Evolutionary conservation across 1,139 yeast species (phyloP), one percentile per base, ranked within the genome.

Genomic region (Saccharomyces pastorianus): DNA sequence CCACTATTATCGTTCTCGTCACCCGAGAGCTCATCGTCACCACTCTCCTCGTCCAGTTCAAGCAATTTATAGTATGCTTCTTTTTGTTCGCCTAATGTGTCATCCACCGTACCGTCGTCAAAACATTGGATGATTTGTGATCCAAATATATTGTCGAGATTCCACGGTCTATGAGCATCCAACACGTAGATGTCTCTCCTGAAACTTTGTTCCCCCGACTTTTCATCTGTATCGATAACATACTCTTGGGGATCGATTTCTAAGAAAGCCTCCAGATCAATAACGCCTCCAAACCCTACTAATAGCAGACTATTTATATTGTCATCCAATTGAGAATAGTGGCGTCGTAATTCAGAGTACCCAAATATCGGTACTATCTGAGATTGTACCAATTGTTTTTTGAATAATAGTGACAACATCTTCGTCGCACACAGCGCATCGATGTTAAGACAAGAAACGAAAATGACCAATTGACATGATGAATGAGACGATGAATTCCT

Each of bases 91-190:
- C 57, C 57, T 53, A 86, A 68, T 52, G 80, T 82, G 47, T 77
- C 79, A 52, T 83, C 84, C 2, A 89, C 77, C 52, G 73, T 76
- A 0, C 96, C 96, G 67, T 93, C 99, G 65, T 93, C 98, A 57
- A 91, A 80, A 68, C 98, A 93, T 5, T 81, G 76, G 9, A 93
- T 82, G 62, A 83, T 76, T n/a, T 82, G 80, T 2, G 95, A 84
- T 2, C 96, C 96, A 76, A 88, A 91, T 52, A 93, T 68, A 68
- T 95, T 95, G 66, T 91, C 96, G 61, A 95, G 74, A 69, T 90
- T 90, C 98, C 98, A 93, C 2, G 99, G 99, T 59, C 98, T 75
- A 60, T 88, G 95, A 4, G 96, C 93, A 70, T 95, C 99, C 56
- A 93, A 77, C 13, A 95, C 80, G 65, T 88, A 95, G 1, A 95